phyloP scores from a whole-genome alignment of 1,284 basidiomycete genomes.

The Cryptococcus sp. region DNA sequence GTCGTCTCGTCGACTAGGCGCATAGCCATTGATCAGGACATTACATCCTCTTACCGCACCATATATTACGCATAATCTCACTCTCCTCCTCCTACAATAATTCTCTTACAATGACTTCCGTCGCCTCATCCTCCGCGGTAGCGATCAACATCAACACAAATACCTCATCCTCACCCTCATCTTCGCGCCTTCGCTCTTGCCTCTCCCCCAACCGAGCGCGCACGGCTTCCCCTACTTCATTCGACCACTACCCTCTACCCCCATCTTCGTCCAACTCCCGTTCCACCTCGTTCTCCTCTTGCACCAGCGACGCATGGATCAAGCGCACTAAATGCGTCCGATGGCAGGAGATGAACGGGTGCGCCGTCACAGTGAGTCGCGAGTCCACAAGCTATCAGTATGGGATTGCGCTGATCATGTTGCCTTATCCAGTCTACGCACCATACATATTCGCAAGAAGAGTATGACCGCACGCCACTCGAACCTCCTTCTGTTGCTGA shows the following conservation, averaged over 20 bases:
- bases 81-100: no score
- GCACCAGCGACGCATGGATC: constrained; percentile 16
- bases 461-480: constrained; percentile 55
- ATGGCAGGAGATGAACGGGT: constrained; percentile 43
- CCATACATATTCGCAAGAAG: constrained; percentile 49
- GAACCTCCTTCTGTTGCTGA: constrained; percentile 52
- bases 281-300: constrained; percentile 26
- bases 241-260: constrained; percentile 8
- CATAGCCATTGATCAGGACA: constrained; percentile 8
- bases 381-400: background rate
- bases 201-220: constrained; percentile 39
- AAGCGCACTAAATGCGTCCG: constrained; percentile 44
- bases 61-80: background rate
- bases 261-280: constrained; percentile 14
- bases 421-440: constrained; percentile 39
- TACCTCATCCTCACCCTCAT: constrained; percentile 10
- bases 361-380: constrained; percentile 44
- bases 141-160: background rate
- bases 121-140: no score
- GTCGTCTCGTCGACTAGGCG: constrained; percentile 10
- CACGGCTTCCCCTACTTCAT: constrained; percentile 12
- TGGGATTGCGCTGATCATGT: background rate
- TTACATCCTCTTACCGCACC: background rate
- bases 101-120: no score
- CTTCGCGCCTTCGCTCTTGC: constrained; percentile 45